These are phyloP conservation scores for Alternaria dauci DNA, from an alignment of 2,329 filamentous ascomycete genomes.

Conservation along the genomic window DNA sequence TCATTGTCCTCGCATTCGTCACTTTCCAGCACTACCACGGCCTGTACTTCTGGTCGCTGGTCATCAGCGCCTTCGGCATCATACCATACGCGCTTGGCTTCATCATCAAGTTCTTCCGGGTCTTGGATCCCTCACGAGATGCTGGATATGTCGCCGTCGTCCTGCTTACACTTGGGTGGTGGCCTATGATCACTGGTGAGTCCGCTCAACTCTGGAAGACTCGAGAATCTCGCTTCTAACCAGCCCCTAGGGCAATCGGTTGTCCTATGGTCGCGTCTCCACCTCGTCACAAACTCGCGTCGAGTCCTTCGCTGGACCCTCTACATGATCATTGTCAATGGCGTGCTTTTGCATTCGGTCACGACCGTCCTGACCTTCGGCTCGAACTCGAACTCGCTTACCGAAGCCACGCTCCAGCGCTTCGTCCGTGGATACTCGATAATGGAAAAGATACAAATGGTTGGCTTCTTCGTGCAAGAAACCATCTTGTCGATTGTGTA, in stretches of 20 bases:
- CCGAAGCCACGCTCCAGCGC: constrained; percentile 27
- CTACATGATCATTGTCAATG: constrained; percentile 66
- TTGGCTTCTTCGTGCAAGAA: constrained; percentile 55
- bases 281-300: constrained; percentile 64
- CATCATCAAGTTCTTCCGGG: constrained; percentile 54
- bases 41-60: constrained; percentile 60
- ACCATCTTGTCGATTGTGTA: constrained; percentile 56
- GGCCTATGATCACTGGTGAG: constrained; percentile 63
- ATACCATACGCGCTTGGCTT: constrained; percentile 60
- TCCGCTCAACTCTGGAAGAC: neutral
- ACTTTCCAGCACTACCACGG: constrained; percentile 59
- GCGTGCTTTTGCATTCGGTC: constrained; percentile 62
- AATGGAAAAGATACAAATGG: constrained; percentile 58
- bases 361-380: constrained; percentile 66
- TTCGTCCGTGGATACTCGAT: constrained; percentile 51
- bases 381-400: constrained; percentile 52
- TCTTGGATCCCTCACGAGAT: constrained; percentile 36
- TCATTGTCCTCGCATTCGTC: constrained; percentile 57
- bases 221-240: constrained; percentile 3
- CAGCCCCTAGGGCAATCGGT: constrained; percentile 60
- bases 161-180: constrained; percentile 63
- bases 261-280: constrained; percentile 69
- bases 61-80: constrained; percentile 55
- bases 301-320: constrained; percentile 60
- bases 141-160: constrained; percentile 53